Conservation (phyloP, 345 rosid genomes). For the Laguncularia racemosa region DNA sequence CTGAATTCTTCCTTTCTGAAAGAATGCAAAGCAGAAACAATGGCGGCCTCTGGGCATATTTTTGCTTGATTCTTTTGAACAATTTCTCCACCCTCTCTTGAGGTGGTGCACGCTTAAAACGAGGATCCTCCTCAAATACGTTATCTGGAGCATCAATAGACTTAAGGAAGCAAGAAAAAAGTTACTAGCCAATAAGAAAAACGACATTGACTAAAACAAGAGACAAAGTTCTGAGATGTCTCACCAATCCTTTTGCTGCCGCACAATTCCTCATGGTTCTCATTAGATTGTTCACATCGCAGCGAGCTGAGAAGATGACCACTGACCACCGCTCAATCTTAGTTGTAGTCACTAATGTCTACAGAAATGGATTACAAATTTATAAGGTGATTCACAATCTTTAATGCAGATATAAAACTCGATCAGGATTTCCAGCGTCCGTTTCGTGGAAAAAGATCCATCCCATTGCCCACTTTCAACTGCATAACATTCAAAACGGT, state of each 20-base stretch:
- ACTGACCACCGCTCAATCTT: constrained; percentile 73
- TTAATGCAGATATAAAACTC: constrained; percentile 25
- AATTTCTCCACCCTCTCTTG: constrained; percentile 35
- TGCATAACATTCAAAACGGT: constrained; percentile 13
- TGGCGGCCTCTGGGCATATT: constrained; percentile 28
- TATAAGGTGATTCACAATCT: not conserved
- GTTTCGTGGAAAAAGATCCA: constrained; percentile 56
- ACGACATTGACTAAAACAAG: not conserved
- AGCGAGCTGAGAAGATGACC: constrained; percentile 78
- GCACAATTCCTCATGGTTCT: constrained; percentile 58
- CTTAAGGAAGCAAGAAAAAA: constrained; percentile 1
- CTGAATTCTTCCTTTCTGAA: constrained; percentile 44
- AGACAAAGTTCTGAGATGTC: constrained; percentile 4
- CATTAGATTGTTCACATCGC: constrained; percentile 46
- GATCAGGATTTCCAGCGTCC: constrained; percentile 88
- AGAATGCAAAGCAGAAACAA: constrained; percentile 42
- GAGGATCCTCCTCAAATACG: constrained; percentile 30
- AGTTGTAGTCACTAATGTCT: constrained; percentile 57
- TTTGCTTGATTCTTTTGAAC: constrained; percentile 28
- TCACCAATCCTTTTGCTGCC: constrained; percentile 74
- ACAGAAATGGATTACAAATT: not conserved
- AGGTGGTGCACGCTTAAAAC: constrained; percentile 27
- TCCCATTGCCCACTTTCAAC: constrained; percentile 84
- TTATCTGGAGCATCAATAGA: constrained; percentile 20
- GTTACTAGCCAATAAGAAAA: too few species aligned